These are phyloP conservation scores for Leishmania guyanensis DNA, from an alignment of 208 protist species.

Conservation along the genomic window DNA sequence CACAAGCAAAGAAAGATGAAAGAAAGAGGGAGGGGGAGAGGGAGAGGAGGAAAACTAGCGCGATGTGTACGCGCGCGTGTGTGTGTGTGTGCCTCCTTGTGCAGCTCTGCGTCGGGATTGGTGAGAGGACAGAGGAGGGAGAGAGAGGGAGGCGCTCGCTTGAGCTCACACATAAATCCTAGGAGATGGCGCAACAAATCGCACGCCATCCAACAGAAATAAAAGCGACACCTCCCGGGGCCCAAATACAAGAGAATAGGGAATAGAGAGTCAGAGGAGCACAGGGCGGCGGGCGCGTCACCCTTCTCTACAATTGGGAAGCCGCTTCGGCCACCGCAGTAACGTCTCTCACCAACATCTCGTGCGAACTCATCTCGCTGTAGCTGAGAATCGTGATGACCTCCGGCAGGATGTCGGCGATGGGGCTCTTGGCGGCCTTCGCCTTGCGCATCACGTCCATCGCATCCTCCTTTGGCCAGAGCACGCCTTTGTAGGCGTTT, in stretches of 20 bases:
- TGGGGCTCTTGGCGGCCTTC: constrained; percentile 33
- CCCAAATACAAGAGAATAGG: not conserved
- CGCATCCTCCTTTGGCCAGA: constrained; percentile 73
- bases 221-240: not conserved
- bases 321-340: constrained; percentile 42
- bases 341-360: constrained; percentile 66
- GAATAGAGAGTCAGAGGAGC: not conserved
- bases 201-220: not conserved
- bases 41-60: not conserved
- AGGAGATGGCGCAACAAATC: not conserved
- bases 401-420: constrained; percentile 29
- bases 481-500: constrained; percentile 31
- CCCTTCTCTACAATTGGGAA: not conserved
- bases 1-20: not conserved
- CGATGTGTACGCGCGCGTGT: not conserved
- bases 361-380: constrained; percentile 39
- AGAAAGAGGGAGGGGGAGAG: not conserved
- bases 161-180: not conserved
- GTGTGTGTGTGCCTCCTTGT: too few species aligned
- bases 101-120: not conserved
- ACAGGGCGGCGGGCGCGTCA: not conserved
- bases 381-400: constrained; percentile 36
- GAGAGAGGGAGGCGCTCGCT: not conserved
- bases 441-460: constrained; percentile 44
- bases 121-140: not conserved